Base-by-base conservation (phyloP, 2,329 filamentous ascomycete species). In the Aspergillus ibericus region DNA sequence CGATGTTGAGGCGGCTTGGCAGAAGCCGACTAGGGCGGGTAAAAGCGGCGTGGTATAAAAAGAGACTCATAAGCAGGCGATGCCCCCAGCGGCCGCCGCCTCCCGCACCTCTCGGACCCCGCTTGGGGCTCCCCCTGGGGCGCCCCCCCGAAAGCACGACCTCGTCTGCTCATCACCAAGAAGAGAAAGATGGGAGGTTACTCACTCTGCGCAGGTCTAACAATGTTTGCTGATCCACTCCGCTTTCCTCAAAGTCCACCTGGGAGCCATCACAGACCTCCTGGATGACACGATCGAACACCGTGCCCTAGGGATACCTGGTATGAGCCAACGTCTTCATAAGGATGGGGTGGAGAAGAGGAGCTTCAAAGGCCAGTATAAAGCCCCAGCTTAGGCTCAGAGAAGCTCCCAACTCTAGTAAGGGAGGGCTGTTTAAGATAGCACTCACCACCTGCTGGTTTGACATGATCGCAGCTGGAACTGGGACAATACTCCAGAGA, bases 221-320 rank as follows among this genome's bases (percentile, higher is more conserved):
- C 70, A 99, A 81, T 53, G 93, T 93, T 68, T 85, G 82, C 75
- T 93, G 89, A 69, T 96, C 92, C 65, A 98, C 89, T 69, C 95
- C 95, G 68, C 89, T 92, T 79, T 99, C 95, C 77, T 99, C 95
- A 75, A 99, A 98, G 78, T 98, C 95, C 72, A 93, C 90, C 72
- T 91, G 86, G 71, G 93, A 97, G 66, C 88, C 88, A 69, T 93
- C 89, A 77, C 97, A 91, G 72, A 99, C 93, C 80, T 90, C 89
- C 68, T 93, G 89, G 77, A 98, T 91, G 74, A 99, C 92, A 79
- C 95, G 91, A 63, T 88, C 82, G 72, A 97, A 99, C 71, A 98
- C 88, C 66, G 81, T 79, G 70, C 95, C 95, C 81, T 87, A 60
- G 50, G 56, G 59, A 42, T 59, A 67, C 59, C 60, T 53, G 55